Evolutionary conservation across 129 eudicot species (phyloP).

Genomic region (Deinandra increscens): DNA sequence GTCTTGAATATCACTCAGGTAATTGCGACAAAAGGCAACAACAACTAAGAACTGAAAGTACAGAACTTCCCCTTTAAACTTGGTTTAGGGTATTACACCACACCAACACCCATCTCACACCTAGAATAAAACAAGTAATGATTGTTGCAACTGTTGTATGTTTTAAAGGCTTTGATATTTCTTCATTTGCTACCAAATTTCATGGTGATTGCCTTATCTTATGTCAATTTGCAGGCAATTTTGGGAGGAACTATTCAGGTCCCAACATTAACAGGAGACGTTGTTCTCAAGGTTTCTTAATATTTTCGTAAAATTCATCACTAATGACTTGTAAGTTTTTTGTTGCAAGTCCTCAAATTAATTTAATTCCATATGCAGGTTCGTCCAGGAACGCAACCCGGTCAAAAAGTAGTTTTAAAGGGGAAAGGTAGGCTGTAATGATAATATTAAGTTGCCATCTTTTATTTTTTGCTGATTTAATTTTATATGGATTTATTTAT

Average conservation of each 20-base stretch:
- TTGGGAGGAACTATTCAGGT: constrained; percentile 95
- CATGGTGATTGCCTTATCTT: background rate
- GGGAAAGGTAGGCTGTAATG: constrained; percentile 32
- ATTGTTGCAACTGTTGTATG: too few relatives aligned
- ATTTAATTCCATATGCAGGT: constrained; percentile 21
- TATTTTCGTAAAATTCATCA: background rate
- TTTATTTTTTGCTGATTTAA: background rate
- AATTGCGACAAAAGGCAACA: background rate
- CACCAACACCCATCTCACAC: too few relatives aligned
- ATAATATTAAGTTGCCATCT: background rate
- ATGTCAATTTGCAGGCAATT: constrained; percentile 62
- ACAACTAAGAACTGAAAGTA: background rate
- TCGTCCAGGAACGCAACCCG: constrained; percentile 89
- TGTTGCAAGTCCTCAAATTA: background rate
- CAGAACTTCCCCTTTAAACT: background rate
- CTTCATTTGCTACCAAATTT: background rate
- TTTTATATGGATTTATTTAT: background rate
- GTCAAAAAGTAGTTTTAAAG: constrained; percentile 85
- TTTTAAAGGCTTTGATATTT: background rate
- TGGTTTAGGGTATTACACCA: too few relatives aligned
- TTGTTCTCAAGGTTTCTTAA: constrained; percentile 75
- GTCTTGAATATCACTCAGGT: constrained; percentile 82
- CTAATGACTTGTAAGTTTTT: background rate
- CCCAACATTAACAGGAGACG: constrained; percentile 92
- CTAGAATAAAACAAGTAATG: too few relatives aligned